Percentiles rank a stretch among this genome's conserved stretches.
phyloP scores from a whole-genome alignment of 192 early-diverging fungal species.

The Dimargaris cristalligena region DNA sequence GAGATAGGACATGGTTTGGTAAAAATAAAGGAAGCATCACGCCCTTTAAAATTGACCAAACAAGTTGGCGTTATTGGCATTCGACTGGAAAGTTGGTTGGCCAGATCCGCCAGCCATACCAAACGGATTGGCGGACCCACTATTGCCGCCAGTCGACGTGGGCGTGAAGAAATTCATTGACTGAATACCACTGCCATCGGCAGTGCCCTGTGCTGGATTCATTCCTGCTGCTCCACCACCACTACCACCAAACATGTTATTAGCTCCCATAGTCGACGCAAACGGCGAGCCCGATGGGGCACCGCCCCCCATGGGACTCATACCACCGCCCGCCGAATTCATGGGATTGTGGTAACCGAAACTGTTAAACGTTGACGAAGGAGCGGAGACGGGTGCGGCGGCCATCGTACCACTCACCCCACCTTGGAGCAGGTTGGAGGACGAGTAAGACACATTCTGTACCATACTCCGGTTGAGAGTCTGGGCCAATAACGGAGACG shows the following conservation, averaged over 20 bases:
- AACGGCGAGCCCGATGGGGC: too few relatives aligned
- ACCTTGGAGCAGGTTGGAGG: background rate
- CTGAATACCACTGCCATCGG: too few relatives aligned
- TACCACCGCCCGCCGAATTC: too few relatives aligned
- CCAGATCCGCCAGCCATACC: background rate
- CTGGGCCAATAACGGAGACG: background rate
- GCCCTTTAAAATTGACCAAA: background rate
- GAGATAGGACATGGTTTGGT: too few relatives aligned
- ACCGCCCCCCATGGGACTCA: too few relatives aligned
- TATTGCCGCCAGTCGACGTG: too few relatives aligned
- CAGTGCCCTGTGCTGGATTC: too few relatives aligned
- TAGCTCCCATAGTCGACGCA: too few relatives aligned
- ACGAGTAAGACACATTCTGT: background rate
- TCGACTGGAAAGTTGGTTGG: background rate
- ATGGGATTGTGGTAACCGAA: too few relatives aligned
- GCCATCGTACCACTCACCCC: background rate
- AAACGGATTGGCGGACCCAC: background rate
- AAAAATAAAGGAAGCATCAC: background rate
- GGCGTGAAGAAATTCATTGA: too few relatives aligned
- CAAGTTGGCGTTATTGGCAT: background rate
- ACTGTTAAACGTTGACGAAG: background rate
- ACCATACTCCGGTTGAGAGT: background rate
- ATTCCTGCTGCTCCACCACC: background rate
- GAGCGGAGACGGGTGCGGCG: background rate
- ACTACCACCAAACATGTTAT: background rate